Evolutionary conservation across 2,329 filamentous ascomycete genomes (phyloP).

Genomic region (Pseudofabraea citricarpa): DNA sequence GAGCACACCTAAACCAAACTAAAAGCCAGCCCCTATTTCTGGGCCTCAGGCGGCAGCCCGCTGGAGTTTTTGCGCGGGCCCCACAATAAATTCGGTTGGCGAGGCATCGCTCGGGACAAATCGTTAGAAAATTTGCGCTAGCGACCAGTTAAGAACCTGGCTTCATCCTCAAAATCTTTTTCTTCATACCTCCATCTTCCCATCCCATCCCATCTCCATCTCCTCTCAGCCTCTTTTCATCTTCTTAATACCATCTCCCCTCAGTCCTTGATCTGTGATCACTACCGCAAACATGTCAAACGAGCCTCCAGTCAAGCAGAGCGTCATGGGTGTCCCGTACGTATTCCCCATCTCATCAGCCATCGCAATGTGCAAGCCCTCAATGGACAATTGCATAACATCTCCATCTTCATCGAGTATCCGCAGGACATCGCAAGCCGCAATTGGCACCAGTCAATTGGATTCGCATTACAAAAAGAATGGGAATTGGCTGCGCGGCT

Average conservation of each 20-base stretch:
- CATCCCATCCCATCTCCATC: slow-evolving; percentile 6
- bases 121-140: too few relatives aligned
- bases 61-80: too few relatives aligned
- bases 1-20: too few relatives aligned
- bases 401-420: slow-evolving; percentile 18
- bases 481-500: slow-evolving; percentile 5
- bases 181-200: neutral
- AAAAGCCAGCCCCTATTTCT: too few relatives aligned
- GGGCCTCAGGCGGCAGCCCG: neutral
- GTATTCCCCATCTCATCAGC: slow-evolving; percentile 29
- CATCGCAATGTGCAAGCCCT: too few relatives aligned
- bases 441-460: slow-evolving; percentile 18
- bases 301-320: slow-evolving; percentile 49
- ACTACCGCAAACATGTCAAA: slow-evolving; percentile 34
- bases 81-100: too few relatives aligned
- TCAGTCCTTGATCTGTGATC: slow-evolving; percentile 43
- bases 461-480: slow-evolving; percentile 5
- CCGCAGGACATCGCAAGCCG: slow-evolving; percentile 16
- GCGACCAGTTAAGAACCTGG: too few relatives aligned
- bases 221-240: slow-evolving; percentile 13
- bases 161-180: neutral
- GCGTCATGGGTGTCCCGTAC: slow-evolving; percentile 65
- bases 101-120: too few relatives aligned
- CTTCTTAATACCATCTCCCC: slow-evolving; percentile 47
- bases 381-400: too few relatives aligned